Evolutionary conservation across 306 rosid genomes (phyloP), one percentile per base, ranked within the genome.

Genomic region (Cyamopsis tetragonoloba): DNA sequence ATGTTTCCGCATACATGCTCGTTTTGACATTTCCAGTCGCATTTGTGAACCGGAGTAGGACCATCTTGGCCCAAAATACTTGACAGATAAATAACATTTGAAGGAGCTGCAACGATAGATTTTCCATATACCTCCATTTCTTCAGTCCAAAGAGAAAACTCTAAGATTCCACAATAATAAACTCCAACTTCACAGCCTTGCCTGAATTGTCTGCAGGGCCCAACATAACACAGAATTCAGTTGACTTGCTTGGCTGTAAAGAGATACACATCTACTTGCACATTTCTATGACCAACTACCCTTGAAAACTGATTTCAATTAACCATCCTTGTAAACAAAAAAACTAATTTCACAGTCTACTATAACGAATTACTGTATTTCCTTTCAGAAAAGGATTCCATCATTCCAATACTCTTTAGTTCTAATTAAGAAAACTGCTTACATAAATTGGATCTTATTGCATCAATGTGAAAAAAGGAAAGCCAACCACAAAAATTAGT

Each of bases 1-100:
- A 90, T 90, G 75, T 95, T 95, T 61, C 96, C 99, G 48, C 90
- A 90, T 47, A 95, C 87, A 78, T 81, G 90, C 70, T 95, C 99
- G 7, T 95, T 95, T 79, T 86, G 74, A 78, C 99, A 95, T 76
- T 90, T 95, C 91, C 92, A 85, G 82, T 95, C 88, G 74, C 97
- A 95, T 80, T 85, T 95, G 90, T 95, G 99, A 68, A 77, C 86
- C 28, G 83, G 62, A 70, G 26, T 46, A 7, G 81, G 77, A 77
- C 86, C 99, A 62, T 90, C 97, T 59, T 78, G 77, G 76, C 96
- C 97, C 87, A 95, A 81, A 71, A 90, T 90, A 73, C 87, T 95
- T 24, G 99, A 90, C 84, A 95, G 96, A 82, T 77, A 95, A 73
- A 95, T 88, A 76, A 95, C 96, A 50, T 90, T 90, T 66, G 95